Percentiles rank a stretch among this genome's conserved stretches.
These are phyloP conservation scores for Globisporangium barbulae DNA, from an alignment of 352 stramenopile genomes.

Conservation along the genomic window DNA sequence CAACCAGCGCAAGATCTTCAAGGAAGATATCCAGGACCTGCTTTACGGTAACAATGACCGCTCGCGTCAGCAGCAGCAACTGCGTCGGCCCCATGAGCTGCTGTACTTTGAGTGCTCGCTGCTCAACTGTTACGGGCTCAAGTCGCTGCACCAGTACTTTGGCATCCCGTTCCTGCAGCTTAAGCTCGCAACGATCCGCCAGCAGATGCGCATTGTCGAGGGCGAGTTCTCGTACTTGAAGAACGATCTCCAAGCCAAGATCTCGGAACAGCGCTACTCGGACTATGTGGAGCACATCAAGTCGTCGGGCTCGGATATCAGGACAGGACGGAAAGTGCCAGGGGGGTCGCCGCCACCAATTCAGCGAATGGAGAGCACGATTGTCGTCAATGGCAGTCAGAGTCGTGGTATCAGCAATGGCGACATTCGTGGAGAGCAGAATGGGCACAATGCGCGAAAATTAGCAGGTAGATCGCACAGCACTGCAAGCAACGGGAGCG, in stretches of 20 bases:
- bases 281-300: conserved; percentile 78
- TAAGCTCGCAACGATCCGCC: conserved; percentile 70
- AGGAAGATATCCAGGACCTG: conserved; percentile 78
- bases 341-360: conserved; percentile 13
- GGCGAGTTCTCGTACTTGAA: conserved; percentile 70
- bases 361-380: conserved; percentile 13
- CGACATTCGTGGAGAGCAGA: neutral
- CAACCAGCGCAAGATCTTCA: conserved; percentile 77
- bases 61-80: conserved; percentile 27
- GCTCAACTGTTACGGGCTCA: conserved; percentile 81
- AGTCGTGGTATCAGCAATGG: neutral
- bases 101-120: conserved; percentile 86
- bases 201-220: conserved; percentile 74
- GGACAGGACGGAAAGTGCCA: conserved; percentile 45
- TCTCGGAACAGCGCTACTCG: conserved; percentile 65
- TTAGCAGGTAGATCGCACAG: conserved; percentile 20
- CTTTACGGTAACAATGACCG: conserved; percentile 47
- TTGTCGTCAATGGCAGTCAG: conserved; percentile 14
- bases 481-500: conserved; percentile 25
- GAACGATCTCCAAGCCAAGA: conserved; percentile 66
- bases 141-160: conserved; percentile 84
- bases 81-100: conserved; percentile 53
- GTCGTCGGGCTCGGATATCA: conserved; percentile 65
- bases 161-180: conserved; percentile 81
- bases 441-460: conserved; percentile 11